phyloP scores from a whole-genome alignment of 257 asterid genomes.

The Nicotiana undulata region DNA sequence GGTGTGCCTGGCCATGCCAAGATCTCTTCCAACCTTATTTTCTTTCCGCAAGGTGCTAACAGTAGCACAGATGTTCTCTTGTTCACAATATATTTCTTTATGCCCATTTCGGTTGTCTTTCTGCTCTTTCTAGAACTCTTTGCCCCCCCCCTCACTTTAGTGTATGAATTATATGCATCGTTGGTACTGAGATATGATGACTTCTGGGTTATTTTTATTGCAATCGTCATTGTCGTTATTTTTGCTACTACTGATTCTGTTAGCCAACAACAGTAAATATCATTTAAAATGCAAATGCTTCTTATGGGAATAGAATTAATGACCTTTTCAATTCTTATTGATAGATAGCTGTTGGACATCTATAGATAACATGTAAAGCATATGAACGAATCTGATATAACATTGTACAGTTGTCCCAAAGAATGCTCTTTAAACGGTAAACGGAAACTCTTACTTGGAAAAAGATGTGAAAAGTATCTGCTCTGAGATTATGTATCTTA shows the following conservation, averaged over 20 bases:
- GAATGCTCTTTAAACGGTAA: background rate
- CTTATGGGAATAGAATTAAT: background rate
- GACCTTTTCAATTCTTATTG: background rate
- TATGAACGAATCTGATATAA: background rate
- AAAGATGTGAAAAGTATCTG: background rate
- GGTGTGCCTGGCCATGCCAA: background rate
- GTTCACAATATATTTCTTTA: background rate
- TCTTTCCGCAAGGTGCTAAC: background rate
- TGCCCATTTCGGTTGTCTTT: background rate
- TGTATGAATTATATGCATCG: background rate
- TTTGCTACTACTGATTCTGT: background rate
- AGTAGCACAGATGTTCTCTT: background rate
- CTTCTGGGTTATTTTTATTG: background rate
- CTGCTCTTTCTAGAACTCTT: background rate
- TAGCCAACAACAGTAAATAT: background rate
- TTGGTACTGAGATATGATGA: background rate
- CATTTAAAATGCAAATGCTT: background rate
- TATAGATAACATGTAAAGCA: background rate
- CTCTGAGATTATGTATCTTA: background rate
- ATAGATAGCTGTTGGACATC: background rate
- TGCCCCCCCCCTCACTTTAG: background rate
- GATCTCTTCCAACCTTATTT: background rate
- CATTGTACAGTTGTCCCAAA: background rate
- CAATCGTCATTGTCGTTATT: background rate
- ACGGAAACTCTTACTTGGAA: background rate